These are phyloP conservation scores for Volvariella volvacea DNA, from an alignment of 1,284 basidiomycete species.

Conservation along the genomic window DNA sequence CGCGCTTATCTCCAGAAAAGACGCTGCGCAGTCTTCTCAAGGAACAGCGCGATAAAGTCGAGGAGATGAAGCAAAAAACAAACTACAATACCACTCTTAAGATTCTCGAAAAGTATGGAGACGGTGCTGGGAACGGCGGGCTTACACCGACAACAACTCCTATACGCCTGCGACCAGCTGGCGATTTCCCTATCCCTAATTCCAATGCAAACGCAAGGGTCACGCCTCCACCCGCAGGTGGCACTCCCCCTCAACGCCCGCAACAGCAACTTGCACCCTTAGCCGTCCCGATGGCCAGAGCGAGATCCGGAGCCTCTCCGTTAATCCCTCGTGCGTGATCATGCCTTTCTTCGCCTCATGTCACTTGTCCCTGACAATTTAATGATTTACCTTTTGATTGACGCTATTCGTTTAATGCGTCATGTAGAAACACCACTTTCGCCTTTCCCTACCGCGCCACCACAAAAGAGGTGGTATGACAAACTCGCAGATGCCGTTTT, in stretches of 20 bases:
- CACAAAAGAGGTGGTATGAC: constrained; percentile 83
- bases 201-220: constrained; percentile 3
- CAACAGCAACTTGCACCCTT: too few species aligned
- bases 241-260: too few species aligned
- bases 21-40: constrained; percentile 71
- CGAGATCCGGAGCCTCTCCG: too few species aligned
- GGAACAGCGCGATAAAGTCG: constrained; percentile 82
- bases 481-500: constrained; percentile 82
- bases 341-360: too few species aligned
- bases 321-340: too few species aligned
- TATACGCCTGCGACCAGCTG: constrained; percentile 22
- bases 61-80: constrained; percentile 96
- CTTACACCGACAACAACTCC: constrained; percentile 29
- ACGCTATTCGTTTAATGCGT: too few species aligned
- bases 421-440: constrained; percentile 7
- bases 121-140: constrained; percentile 22
- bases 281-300: too few species aligned
- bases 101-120: constrained; percentile 89
- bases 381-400: too few species aligned
- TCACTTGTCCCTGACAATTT: too few species aligned
- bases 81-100: constrained; percentile 91
- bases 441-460: constrained; percentile 35
- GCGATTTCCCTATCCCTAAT: constrained; percentile 14
- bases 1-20: constrained; percentile 50
- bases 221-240: too few species aligned